Base-by-base conservation (phyloP, 2,329 filamentous ascomycete genomes). In the Colletotrichum zoysiae region DNA sequence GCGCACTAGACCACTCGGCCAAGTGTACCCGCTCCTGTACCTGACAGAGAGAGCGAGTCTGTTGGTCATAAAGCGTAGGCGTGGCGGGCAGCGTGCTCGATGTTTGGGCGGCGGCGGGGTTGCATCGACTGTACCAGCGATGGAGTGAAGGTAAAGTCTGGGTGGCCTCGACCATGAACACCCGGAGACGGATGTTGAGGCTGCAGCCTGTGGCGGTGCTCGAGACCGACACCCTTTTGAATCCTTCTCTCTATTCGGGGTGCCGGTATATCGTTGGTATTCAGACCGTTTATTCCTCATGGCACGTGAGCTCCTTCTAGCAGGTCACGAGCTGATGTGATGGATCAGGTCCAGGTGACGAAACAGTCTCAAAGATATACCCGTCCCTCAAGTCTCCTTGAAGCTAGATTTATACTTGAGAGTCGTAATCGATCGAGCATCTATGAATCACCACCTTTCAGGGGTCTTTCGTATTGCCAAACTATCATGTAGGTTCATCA, bases 21-120 rank as follows among this genome's bases (percentile, higher is more conserved):
- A 62, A 62, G 59, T 62, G 59, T 23, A n/a, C 59, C 23, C 18
- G 20, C 59, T 40, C 46, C 14, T 20, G 33, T 38, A n/a, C 59
- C 59, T 33, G 59, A 3, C 46, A 50, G 33, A 40, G n/a, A 59
- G 16, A 18, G 20, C 16, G 4, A 11, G 2, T 20, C 2, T 51
- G 16, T 23, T 20, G 4, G 8, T 23, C 26, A 38, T 44, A n/a
- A 46, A 65, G 38, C 23, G 8, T 12, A 4, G 8, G 8, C 20
- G 8, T 30, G n/a, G 53, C 12, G 44, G 23, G 44, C 12, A 26
- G 20, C 18, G 51, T 4, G 5, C 40, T 42, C 8, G 12, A 5
- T 35, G 33, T 40, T n/a, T 42, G 50, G 33, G 16, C 20, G 55
- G 33, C 8, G 62, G 9, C 9, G 12, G 9, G 35, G 33, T 53